Evolutionary conservation across 441 rosid genomes (phyloP).

Genomic region (Eutrema salsugineum): DNA sequence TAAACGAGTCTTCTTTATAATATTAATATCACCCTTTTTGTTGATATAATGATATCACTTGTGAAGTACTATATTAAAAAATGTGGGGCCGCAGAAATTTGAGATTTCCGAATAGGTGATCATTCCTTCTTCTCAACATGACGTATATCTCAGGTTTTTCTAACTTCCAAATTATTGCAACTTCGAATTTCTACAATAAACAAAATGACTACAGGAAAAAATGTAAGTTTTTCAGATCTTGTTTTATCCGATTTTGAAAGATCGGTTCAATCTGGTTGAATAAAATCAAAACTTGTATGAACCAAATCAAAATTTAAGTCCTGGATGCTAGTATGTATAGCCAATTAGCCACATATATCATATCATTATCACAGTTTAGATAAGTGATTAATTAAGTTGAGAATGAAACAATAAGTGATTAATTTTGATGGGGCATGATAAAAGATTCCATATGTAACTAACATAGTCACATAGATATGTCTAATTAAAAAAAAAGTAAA

Average conservation of each 20-base stretch:
- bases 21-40: background rate
- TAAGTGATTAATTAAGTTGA: background rate
- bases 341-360: background rate
- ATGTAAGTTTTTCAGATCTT: background rate
- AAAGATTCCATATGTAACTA: background rate
- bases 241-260: background rate
- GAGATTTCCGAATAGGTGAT: background rate
- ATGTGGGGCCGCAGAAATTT: background rate
- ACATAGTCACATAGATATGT: background rate
- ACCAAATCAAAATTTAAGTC: background rate
- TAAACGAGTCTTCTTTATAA: background rate
- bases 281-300: background rate
- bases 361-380: background rate
- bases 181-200: background rate
- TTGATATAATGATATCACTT: background rate
- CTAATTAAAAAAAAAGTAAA: background rate
- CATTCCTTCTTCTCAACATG: background rate
- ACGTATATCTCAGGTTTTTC: constrained; percentile 4
- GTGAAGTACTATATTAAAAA: background rate
- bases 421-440: background rate
- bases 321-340: background rate
- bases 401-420: background rate
- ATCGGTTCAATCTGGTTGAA: background rate
- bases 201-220: background rate
- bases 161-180: constrained; percentile 23